Base-by-base conservation (phyloP, 1,284 basidiomycete genomes). In the Gymnopus androsaceus region DNA sequence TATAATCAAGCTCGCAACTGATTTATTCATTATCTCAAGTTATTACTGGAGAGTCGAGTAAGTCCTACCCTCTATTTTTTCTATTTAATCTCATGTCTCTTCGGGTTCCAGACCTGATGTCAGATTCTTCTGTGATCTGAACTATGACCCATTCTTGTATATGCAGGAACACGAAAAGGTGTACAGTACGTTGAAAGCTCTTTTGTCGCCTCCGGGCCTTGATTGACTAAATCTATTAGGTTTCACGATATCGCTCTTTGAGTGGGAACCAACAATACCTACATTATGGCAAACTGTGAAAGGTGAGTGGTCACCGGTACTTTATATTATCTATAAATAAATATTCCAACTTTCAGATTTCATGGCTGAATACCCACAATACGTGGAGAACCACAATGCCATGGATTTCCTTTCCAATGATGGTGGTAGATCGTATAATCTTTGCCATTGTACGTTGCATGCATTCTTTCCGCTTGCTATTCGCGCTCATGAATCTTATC, bases 371-470 rank as follows among this genome's bases (percentile, higher is more conserved):
- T 70, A 94, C 68, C 88, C 90, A 0, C 75, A 91, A 59, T 84
- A 87, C 63, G 62, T 95, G 21, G 76, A 83, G 37, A 75, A 80
- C 27, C 77, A 90, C 60, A 94, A 94, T 66, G 78, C 86, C 3
- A 82, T 94, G 78, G 72, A 72, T 17, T 95, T 90, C 68, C 60
- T 95, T 49, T 87, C 85, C n/a, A 82, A 92, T 61, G 79, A 94
- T 64, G 74, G 77, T 28, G 86, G 90, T 15, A 73, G 85, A 50
- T 77, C 76, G 2, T 91, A 88, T 71, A 95, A 94, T 71, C 73
- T 85, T 37, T 95, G 91, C 66, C 92, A 94, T 65, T 93, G 87
- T 85, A 68, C 70, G 41, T 42, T 15, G 87, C 67, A 61, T 34
- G 42, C 56, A 31, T 5, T 11, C 36, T 21, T 37, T 30, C 31